These are phyloP conservation scores for Obba rivulosa DNA, from an alignment of 768 basidiomycete genomes.

Conservation along the genomic window DNA sequence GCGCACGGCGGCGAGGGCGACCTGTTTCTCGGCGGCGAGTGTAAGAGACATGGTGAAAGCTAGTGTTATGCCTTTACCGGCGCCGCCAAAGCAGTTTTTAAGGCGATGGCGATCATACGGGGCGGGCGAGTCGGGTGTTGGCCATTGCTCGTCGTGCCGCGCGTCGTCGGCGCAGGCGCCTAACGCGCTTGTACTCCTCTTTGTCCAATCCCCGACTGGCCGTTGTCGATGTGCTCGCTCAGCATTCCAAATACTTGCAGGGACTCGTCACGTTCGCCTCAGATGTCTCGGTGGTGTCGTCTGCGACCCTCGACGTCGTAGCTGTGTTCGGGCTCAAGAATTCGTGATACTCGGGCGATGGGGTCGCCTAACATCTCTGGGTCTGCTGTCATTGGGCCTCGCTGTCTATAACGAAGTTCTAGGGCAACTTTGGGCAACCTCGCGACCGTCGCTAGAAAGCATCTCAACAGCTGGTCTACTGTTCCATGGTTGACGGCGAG, in stretches of 20 bases:
- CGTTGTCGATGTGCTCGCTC: neutral
- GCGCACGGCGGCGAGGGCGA: constrained; percentile 84
- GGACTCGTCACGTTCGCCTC: too few species aligned
- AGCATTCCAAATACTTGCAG: constrained; percentile 5
- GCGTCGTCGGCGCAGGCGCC: neutral
- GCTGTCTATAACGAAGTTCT: too few species aligned
- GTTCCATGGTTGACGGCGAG: too few species aligned
- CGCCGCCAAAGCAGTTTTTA: constrained; percentile 6
- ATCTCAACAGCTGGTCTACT: too few species aligned
- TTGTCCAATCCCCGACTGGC: constrained; percentile 1
- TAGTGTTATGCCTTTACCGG: constrained; percentile 3
- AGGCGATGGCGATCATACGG: constrained; percentile 5
- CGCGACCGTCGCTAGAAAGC: too few species aligned
- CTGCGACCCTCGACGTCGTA: too few species aligned
- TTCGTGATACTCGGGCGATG: too few species aligned
- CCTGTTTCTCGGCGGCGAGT: constrained; percentile 64
- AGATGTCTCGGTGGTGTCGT: too few species aligned
- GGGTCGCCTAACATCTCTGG: too few species aligned
- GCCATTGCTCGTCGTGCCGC: neutral
- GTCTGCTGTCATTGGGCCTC: too few species aligned
- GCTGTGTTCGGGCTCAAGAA: too few species aligned
- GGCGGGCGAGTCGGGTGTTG: constrained; percentile 1
- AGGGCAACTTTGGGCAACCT: too few species aligned
- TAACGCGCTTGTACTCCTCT: neutral
- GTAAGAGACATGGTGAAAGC: constrained; percentile 6